Conservation (phyloP, 2,329 filamentous ascomycete genomes). For the Xylariaceae sp. region DNA sequence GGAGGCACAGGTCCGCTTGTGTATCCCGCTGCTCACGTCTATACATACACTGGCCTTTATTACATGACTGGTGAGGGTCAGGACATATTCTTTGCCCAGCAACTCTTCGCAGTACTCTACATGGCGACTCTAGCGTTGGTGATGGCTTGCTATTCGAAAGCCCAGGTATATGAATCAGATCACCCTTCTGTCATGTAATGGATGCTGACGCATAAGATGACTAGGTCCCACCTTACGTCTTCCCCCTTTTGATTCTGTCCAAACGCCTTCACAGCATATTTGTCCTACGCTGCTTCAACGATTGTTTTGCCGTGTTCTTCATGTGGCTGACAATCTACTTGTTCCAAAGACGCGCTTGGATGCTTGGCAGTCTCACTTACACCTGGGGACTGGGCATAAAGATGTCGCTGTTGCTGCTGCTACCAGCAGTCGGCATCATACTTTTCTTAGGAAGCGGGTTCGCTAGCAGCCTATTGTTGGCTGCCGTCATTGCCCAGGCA, state of each 20-base stretch:
- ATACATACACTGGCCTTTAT: slow-evolving; percentile 81
- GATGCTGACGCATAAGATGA: neutral
- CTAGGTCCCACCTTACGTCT: slow-evolving; percentile 80
- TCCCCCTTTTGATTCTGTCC: slow-evolving; percentile 80
- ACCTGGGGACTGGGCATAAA: slow-evolving; percentile 85
- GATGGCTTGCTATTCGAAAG: slow-evolving; percentile 76
- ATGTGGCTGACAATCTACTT: slow-evolving; percentile 79
- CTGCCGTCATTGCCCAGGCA: slow-evolving; percentile 70
- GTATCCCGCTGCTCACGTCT: slow-evolving; percentile 91
- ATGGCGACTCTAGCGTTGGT: slow-evolving; percentile 72
- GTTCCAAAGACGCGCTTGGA: slow-evolving; percentile 74
- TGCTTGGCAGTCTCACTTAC: slow-evolving; percentile 68
- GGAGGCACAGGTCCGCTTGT: slow-evolving; percentile 91
- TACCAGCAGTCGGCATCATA: slow-evolving; percentile 77
- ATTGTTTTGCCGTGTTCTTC: slow-evolving; percentile 82
- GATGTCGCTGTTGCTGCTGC: slow-evolving; percentile 82
- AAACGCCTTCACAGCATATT: slow-evolving; percentile 95
- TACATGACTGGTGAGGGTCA: slow-evolving; percentile 71
- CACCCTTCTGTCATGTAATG: neutral
- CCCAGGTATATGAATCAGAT: slow-evolving; percentile 51
- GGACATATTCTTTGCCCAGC: slow-evolving; percentile 78
- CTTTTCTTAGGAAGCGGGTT: slow-evolving; percentile 73
- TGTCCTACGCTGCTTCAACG: slow-evolving; percentile 90
- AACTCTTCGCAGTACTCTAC: slow-evolving; percentile 79
- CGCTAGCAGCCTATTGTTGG: slow-evolving; percentile 62